phyloP scores from a whole-genome alignment of 2,329 filamentous ascomycete species.

The Xylariaceae sp. region DNA sequence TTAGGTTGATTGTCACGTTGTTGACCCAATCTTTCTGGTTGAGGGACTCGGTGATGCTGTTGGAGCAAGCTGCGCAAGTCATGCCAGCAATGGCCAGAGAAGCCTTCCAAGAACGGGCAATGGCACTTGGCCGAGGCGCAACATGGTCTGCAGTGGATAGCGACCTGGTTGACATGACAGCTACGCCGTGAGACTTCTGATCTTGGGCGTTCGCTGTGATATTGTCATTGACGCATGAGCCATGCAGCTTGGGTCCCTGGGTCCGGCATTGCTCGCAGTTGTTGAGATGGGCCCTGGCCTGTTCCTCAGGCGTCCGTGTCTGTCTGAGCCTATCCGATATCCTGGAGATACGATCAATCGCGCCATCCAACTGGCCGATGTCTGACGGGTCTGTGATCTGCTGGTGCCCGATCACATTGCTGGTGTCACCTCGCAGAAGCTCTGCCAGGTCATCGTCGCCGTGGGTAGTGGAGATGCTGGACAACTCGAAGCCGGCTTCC shows the following conservation, averaged over 20 bases:
- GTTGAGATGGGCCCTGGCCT: slow-evolving; percentile 32
- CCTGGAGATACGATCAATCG: slow-evolving; percentile 25
- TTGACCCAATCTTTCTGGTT: slow-evolving; percentile 54
- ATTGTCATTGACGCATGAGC: neutral
- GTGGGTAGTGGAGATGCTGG: slow-evolving; percentile 38
- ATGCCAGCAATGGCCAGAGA: slow-evolving; percentile 62
- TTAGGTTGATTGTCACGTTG: slow-evolving; percentile 57
- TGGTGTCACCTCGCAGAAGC: slow-evolving; percentile 12
- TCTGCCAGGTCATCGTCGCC: slow-evolving; percentile 22
- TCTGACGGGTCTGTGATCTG: slow-evolving; percentile 6
- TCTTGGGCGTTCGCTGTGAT: slow-evolving; percentile 26
- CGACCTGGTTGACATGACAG: slow-evolving; percentile 19
- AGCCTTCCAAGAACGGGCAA: slow-evolving; percentile 23
- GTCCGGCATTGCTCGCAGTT: slow-evolving; percentile 40
- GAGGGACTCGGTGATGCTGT: slow-evolving; percentile 57
- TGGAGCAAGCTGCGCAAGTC: slow-evolving; percentile 68
- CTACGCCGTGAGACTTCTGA: slow-evolving; percentile 38
- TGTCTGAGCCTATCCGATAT: slow-evolving; percentile 16
- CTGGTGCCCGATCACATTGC: slow-evolving; percentile 8
- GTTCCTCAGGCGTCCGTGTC: slow-evolving; percentile 16
- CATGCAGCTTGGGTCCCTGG: slow-evolving; percentile 10
- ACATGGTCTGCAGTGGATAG: slow-evolving; percentile 7
- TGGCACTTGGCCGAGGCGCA: neutral
- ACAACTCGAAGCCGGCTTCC: slow-evolving; percentile 56
- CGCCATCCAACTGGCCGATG: slow-evolving; percentile 8